Percentiles rank a stretch among this genome's conserved stretches.
These are phyloP conservation scores for Zelonia costaricensis DNA, from an alignment of 208 protist genomes.

Conservation along the genomic window DNA sequence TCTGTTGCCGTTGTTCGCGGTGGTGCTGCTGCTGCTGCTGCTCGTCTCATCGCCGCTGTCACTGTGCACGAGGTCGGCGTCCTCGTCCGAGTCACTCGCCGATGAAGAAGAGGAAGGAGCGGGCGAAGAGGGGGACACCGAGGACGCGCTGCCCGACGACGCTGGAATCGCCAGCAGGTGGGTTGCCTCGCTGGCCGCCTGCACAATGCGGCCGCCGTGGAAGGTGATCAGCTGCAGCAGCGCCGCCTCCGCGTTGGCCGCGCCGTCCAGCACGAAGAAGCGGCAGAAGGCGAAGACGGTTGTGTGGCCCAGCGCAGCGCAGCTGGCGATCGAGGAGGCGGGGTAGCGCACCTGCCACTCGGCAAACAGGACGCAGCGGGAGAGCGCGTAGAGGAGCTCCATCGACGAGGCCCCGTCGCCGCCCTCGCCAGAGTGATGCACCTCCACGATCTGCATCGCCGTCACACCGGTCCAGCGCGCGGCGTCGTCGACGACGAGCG, in stretches of 20 bases:
- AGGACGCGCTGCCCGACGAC: not conserved
- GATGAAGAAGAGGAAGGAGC: conserved; percentile 9
- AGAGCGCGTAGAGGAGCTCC: conserved; percentile 71
- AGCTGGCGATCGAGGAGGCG: conserved; percentile 50
- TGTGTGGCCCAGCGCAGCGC: conserved; percentile 38
- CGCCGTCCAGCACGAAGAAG: conserved; percentile 44
- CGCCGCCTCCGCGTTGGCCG: conserved; percentile 8
- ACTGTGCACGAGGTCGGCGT: conserved; percentile 6
- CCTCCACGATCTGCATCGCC: conserved; percentile 44
- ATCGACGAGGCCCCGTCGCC: conserved; percentile 32
- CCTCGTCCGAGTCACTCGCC: not conserved
- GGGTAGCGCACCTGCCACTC: conserved; percentile 78
- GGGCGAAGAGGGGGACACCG: conserved; percentile 18
- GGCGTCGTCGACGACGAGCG: conserved; percentile 46
- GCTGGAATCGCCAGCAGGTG: conserved; percentile 40
- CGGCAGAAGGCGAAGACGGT: conserved; percentile 60
- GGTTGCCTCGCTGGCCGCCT: conserved; percentile 45
- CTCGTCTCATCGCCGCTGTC: conserved; percentile 5
- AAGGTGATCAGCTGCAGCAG: conserved; percentile 42
- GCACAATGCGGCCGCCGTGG: conserved; percentile 57
- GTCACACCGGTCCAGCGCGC: conserved; percentile 44
- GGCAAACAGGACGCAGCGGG: conserved; percentile 50
- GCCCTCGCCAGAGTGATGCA: conserved; percentile 32
- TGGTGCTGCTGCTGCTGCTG: too few relatives aligned
- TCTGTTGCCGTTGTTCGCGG: too few relatives aligned